Evolutionary conservation across 2,329 filamentous ascomycete genomes (phyloP).

Genomic region (Uncinocarpus reesii): DNA sequence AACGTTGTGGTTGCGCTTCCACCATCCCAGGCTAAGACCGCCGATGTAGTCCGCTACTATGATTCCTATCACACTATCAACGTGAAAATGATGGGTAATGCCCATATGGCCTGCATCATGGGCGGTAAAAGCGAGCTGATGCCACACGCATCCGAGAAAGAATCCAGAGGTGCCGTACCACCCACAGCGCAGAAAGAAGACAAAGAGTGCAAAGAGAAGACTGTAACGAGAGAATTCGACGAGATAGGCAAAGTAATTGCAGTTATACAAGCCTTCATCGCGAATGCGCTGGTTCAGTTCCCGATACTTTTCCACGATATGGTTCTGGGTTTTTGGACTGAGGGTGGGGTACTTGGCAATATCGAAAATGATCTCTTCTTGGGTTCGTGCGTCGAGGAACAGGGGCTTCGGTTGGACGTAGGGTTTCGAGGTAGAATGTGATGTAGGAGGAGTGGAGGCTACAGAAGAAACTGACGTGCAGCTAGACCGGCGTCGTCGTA

Average conservation of each 20-base stretch:
- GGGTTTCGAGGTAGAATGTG: conserved; percentile 10
- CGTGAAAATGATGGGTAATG: conserved; percentile 80
- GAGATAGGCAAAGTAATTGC: conserved; percentile 70
- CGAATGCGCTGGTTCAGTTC: conserved; percentile 60
- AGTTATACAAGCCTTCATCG: conserved; percentile 68
- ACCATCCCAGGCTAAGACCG: conserved; percentile 87
- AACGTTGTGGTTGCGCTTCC: conserved; percentile 93
- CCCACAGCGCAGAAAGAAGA: conserved; percentile 50
- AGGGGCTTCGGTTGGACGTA: conserved; percentile 39
- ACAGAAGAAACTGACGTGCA: conserved; percentile 25
- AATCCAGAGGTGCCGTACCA: conserved; percentile 63
- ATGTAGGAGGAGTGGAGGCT: conserved; percentile 18
- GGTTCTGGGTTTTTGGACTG: conserved; percentile 61
- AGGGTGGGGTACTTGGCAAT: conserved; percentile 69
- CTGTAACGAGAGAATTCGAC: conserved; percentile 64
- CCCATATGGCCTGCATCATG: conserved; percentile 97
- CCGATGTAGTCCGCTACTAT: conserved; percentile 82
- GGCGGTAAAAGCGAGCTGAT: conserved; percentile 85
- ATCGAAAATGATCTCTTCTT: conserved; percentile 65
- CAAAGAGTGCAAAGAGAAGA: conserved; percentile 52
- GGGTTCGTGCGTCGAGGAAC: conserved; percentile 62
- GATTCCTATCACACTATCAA: conserved; percentile 78
- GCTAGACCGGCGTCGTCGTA: conserved; percentile 31
- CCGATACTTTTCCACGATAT: conserved; percentile 74
- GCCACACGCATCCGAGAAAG: conserved; percentile 78